Evolutionary conservation across 192 early-diverging fungal genomes (phyloP), one percentile per base, ranked within the genome.

Genomic region (Allomyces macrogynus): DNA sequence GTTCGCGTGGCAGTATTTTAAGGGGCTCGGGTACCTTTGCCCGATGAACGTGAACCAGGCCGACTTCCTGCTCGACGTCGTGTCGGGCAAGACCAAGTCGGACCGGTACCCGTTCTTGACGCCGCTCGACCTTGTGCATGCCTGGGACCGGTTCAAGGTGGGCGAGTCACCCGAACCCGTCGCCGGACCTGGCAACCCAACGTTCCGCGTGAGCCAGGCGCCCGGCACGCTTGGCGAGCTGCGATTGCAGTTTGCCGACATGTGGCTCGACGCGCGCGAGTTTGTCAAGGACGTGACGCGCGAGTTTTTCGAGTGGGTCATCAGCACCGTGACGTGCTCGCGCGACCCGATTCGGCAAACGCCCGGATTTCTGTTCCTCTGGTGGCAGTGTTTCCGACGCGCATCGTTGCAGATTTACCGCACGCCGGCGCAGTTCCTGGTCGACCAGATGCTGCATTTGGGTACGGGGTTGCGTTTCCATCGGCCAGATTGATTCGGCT

Each of bases 21-120:
- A 67, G 1, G 62, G 66, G 0, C 72, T 85, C 54, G 83, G 83
- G 11, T 78, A 69, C 60, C 60, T 67, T 9, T 68, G 67, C 20
- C 75, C 73, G 20, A 42, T 67, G 18, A 73, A 73, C 22, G 54
- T 68, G 23, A 76, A 72, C 23, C 79, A 77, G 0, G 71, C 80
- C 16, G 84, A 85, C 63, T 85, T 78, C 42, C 81, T 78, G 62
- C 84, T 85, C 83, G 83, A 85, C 65, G 77, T 85, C n/a, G 77
- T 76, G 1, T 78, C 83, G 25, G 81, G 81, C 63, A 75, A 77
- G 24, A 69, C 78, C 27, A 72, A 74, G 26, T 76, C 75, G 23
- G 67, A 67, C 12, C 62, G 65, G 32, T 60, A 71, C 25, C 67
- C 71, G 67, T 67, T 66, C 49, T 64, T 71, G 57, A 75, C 69